A percentile compares a stretch with the other conserved stretches of the same genome.
Conservation (phyloP, 306 rosid genomes). For the Alnus glutinosa region DNA sequence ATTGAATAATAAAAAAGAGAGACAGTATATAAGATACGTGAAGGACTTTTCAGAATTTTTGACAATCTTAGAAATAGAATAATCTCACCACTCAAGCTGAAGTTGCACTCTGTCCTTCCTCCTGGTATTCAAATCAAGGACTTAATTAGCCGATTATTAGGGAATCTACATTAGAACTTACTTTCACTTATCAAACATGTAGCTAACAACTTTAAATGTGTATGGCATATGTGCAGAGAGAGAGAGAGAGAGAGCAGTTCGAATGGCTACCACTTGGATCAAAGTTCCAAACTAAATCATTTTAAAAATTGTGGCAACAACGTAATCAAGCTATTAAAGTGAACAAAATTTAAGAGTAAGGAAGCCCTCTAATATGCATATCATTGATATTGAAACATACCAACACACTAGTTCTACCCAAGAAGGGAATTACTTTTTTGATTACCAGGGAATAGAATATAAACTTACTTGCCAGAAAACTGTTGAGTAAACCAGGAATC, state of each 20-base stretch:
- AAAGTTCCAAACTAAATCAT: background rate
- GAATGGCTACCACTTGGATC: background rate
- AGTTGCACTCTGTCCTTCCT: conserved; percentile 83
- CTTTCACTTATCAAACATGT: conserved; percentile 17
- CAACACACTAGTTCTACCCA: background rate
- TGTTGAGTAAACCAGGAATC: conserved; percentile 84
- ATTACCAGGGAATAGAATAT: conserved; percentile 19
- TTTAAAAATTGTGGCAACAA: background rate
- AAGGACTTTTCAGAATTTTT: conserved; percentile 23
- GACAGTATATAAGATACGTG: background rate
- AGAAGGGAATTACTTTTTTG: background rate
- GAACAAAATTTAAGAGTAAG: background rate
- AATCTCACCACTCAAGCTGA: conserved; percentile 90
- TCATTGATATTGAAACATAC: background rate
- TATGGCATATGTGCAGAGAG: background rate
- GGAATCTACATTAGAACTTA: conserved; percentile 20
- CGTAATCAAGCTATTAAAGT: background rate
- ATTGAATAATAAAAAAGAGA: background rate
- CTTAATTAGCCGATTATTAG: conserved; percentile 27
- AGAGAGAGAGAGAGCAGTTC: background rate
- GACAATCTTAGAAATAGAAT: conserved; percentile 22
- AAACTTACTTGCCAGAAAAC: conserved; percentile 76
- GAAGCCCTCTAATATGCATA: background rate
- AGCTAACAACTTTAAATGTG: conserved; percentile 9
- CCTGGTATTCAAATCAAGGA: conserved; percentile 49